phyloP scores from a whole-genome alignment of 495 filamentous ascomycete genomes.

The Trichoderma virens region DNA sequence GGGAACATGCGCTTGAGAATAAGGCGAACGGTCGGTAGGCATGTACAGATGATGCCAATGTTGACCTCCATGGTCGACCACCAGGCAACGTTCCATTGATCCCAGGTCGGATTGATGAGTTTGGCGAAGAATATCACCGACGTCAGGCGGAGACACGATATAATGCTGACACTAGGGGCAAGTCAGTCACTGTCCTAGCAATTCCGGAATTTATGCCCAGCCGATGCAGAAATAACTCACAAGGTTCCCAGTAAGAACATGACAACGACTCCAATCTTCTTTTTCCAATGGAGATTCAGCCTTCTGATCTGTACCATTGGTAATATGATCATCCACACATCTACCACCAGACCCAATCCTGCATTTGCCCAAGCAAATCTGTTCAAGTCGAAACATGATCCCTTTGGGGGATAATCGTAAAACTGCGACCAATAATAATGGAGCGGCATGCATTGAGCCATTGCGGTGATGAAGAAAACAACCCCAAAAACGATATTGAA shows the following conservation, averaged over 20 bases:
- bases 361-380: conserved; percentile 35
- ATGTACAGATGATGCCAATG: conserved; percentile 26
- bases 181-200: background rate
- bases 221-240: too few relatives aligned
- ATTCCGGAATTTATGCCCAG: too few relatives aligned
- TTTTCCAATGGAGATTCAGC: conserved; percentile 35
- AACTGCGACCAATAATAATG: conserved; percentile 23
- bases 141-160: conserved; percentile 15
- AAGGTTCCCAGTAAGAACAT: conserved; percentile 48
- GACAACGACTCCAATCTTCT: conserved; percentile 41
- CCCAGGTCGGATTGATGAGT: conserved; percentile 16
- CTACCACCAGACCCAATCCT: conserved; percentile 44
- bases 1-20: conserved; percentile 17
- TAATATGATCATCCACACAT: conserved; percentile 44
- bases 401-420: conserved; percentile 16
- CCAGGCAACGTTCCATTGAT: conserved; percentile 11
- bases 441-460: conserved; percentile 25
- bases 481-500: conserved; percentile 16
- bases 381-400: conserved; percentile 19
- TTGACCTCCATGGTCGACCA: conserved; percentile 26
- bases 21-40: conserved; percentile 23
- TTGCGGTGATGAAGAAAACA: conserved; percentile 13
- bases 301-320: conserved; percentile 37
- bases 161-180: conserved; percentile 12
- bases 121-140: conserved; percentile 17